These are phyloP conservation scores for Trifolium fragiferum DNA, from an alignment of 306 rosid species.

Conservation along the genomic window DNA sequence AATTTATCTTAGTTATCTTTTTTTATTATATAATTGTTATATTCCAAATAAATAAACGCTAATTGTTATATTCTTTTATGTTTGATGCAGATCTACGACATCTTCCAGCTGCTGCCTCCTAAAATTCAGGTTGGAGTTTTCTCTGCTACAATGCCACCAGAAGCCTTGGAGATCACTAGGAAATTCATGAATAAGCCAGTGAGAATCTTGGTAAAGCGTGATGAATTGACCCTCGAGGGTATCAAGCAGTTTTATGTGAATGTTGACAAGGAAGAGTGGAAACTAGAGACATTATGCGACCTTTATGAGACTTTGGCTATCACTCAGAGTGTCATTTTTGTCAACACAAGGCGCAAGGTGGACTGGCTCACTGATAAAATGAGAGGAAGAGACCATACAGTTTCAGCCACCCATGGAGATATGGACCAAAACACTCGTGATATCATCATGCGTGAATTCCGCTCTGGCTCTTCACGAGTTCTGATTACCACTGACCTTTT, in stretches of 20 bases:
- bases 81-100: slow-evolving; percentile 78
- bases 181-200: slow-evolving; percentile 98
- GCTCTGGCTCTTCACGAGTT: slow-evolving; percentile 93
- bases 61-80: slow-evolving; percentile 11
- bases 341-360: slow-evolving; percentile 90
- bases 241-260: slow-evolving; percentile 89
- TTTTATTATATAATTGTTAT: not conserved
- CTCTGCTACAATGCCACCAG: slow-evolving; percentile 98
- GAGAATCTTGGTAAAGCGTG: slow-evolving; percentile 90
- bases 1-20: not conserved
- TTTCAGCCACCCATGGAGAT: slow-evolving; percentile 97
- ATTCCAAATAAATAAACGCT: not conserved
- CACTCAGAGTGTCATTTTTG: slow-evolving; percentile 92
- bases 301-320: slow-evolving; percentile 89
- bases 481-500: slow-evolving; percentile 90
- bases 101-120: slow-evolving; percentile 85
- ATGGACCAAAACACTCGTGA: slow-evolving; percentile 97
- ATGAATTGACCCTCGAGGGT: slow-evolving; percentile 93
- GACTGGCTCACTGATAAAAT: slow-evolving; percentile 99
- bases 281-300: slow-evolving; percentile 90
- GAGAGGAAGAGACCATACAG: slow-evolving; percentile 88
- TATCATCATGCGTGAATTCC: slow-evolving; percentile 93
- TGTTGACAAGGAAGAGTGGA: slow-evolving; percentile 92
- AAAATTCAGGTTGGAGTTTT: slow-evolving; percentile 95
- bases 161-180: slow-evolving; percentile 88